Evolutionary conservation across 1,139 yeast genomes (phyloP), one percentile per base, ranked within the genome.

Genomic region (Geotrichum klebahnii): DNA sequence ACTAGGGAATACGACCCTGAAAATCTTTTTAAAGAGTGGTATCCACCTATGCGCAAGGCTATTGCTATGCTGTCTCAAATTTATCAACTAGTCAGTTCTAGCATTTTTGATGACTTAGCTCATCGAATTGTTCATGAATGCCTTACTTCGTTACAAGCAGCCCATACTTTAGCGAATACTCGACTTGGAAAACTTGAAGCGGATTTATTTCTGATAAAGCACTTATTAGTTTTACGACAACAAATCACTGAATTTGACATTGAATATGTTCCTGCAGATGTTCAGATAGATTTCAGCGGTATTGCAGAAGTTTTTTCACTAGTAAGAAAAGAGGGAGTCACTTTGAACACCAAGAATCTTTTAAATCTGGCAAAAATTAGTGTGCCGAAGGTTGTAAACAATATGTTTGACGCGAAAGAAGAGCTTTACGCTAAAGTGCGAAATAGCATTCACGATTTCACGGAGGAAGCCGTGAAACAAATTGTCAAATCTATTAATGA

Each of bases 81-180:
- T 20, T 86, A 88, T 63, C 95, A 87, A 61, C 72, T 89, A 58
- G 78, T 90, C 23, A 82, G 83, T 57, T 59, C 71, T n/a, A 72
- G 78, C 8, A 86, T 89, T 1, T 90, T 90, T 68, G 96, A 89
- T 62, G 96, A 88, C 62, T 68, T 90, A 55, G 96, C 97, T 0
- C 96, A 89, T 64, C 80, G 84, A 50, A 81, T 88, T 52, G 87
- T 90, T 4, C 96, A 87, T 62, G 79, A 84, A 44, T 84, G 95
- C 59, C 76, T 90, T 35, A 65, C 70, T 47, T 84, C 80, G 28
- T 74, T 76, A 64, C 77, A 70, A 64, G 72, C 62, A 59, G 86
- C 85, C 5, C 78, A 76, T 57, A 70, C 64, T 1, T 54, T 69
- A 55, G 68, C 75, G 54, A 56, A 70, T 66, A 47, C 68, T 50